A percentile compares a stretch with the other conserved stretches of the same genome.
Conservation (phyloP, 2,329 filamentous ascomycete genomes). For the Diaporthe amygdali region DNA sequence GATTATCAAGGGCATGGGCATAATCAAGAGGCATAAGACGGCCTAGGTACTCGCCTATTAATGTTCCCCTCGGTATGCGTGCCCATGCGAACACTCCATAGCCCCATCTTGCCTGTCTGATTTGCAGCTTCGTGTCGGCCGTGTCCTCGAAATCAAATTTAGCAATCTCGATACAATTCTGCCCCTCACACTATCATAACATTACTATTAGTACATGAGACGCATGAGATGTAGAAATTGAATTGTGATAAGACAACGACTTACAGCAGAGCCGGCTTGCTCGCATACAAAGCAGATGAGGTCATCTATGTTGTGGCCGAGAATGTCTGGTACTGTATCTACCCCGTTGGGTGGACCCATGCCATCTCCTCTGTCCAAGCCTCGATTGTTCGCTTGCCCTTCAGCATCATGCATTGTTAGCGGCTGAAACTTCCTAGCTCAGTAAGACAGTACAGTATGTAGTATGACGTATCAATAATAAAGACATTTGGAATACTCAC, state of each 20-base stretch:
- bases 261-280: neutral
- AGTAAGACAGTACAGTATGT: no score
- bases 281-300: neutral
- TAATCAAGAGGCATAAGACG: neutral
- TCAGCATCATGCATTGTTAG: no score
- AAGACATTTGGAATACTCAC: no score
- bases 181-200: neutral
- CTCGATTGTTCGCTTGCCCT: neutral
- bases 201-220: neutral
- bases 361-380: neutral
- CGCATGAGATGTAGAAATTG: no score
- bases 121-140: neutral
- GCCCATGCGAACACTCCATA: conserved; percentile 9
- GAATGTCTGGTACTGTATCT: neutral
- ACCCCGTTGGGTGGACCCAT: neutral
- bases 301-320: neutral
- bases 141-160: neutral
- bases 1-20: accelerated
- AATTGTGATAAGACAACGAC: neutral
- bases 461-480: no score
- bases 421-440: no score
- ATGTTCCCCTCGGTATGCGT: neutral
- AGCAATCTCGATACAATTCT: neutral
- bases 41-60: conserved; percentile 13
- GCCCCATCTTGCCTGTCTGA: neutral